Base-by-base conservation (phyloP, 345 rosid genomes). In the Mangifera indica region DNA sequence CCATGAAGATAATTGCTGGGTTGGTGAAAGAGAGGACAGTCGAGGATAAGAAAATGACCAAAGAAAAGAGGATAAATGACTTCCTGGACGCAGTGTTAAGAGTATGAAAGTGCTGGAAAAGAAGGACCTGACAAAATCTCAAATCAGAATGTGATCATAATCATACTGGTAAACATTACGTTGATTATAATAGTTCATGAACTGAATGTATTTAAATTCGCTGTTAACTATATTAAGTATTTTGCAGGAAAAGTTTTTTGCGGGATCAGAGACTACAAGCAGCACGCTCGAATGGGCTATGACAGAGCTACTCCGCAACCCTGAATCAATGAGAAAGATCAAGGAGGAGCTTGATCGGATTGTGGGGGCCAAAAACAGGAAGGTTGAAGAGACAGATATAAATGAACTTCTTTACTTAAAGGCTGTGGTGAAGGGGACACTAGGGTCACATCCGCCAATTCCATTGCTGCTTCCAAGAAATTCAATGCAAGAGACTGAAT, bases 1-100 rank as follows among this genome's bases (percentile, higher is more conserved):
- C 57, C 8, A 29, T 80, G 15, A 44, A 37, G 25, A 61, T 79
- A 0, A 71, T 68, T n/a, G 26, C 72, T 3, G 45, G 56, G 40
- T 75, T 71, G 15, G 62, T 75, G 32, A 62, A 18, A 22, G 76
- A 74, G 53, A 75, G 76, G 42, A 37, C 9, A 55, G 34, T 66
- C 13, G 60, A 55, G 44, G 58, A 73, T 0, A 2, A 45, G 25
- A 48, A 77, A n/a, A 2, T 22, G 0, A 48, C n/a, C 10, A 45
- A 24, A 11, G 69, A 66, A 37, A 37, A 37, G 51, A 65, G 46
- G 7, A 17, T 7, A 10, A 44, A 52, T 26, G 75, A 74, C 3
- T 74, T 70, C 52, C 24, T 78, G 21, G 75, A 78, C 26, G 72
- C 52, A 17, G 10, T 70, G 32, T 53, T 78, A n/a, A 62, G 69